phyloP scores from a whole-genome alignment of 2,329 filamentous ascomycete species.

The Trichoderma lentiforme region DNA sequence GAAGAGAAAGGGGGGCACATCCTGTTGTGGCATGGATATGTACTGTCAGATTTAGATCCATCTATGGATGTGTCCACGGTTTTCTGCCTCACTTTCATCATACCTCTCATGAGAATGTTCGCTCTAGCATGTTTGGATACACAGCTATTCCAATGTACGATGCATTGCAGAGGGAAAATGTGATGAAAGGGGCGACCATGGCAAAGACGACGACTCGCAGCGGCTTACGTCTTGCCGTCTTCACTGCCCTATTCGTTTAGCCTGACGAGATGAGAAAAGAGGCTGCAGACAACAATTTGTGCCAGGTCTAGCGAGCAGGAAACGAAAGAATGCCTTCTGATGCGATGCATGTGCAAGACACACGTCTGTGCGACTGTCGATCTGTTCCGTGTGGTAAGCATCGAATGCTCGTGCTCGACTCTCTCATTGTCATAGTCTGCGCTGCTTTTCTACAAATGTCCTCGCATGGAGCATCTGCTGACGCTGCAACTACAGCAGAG shows the following conservation, averaged over 20 bases:
- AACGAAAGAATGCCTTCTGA: not conserved
- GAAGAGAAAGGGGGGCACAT: not conserved
- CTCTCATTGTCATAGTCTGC: not conserved
- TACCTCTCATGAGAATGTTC: not conserved
- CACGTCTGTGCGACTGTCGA: not conserved
- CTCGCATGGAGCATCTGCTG: not conserved
- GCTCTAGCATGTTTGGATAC: not conserved
- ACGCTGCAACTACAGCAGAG: not conserved
- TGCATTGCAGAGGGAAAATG: not conserved
- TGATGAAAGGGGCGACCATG: not conserved
- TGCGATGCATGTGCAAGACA: not conserved
- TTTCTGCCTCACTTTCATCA: not conserved
- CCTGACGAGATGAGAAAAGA: not conserved
- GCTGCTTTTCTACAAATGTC: not conserved
- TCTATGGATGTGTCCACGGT: not conserved
- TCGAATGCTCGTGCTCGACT: not conserved
- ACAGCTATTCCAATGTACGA: not conserved
- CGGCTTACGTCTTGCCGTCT: not conserved
- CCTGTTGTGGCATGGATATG: not conserved
- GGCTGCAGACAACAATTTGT: not conserved
- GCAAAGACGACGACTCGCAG: not conserved
- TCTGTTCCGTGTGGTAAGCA: not conserved
- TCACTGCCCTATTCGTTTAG: not conserved
- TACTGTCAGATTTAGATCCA: not conserved
- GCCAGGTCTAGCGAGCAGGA: not conserved